phyloP scores from a whole-genome alignment of 2,329 filamentous ascomycete genomes.

The Xenoacremonium recifei region DNA sequence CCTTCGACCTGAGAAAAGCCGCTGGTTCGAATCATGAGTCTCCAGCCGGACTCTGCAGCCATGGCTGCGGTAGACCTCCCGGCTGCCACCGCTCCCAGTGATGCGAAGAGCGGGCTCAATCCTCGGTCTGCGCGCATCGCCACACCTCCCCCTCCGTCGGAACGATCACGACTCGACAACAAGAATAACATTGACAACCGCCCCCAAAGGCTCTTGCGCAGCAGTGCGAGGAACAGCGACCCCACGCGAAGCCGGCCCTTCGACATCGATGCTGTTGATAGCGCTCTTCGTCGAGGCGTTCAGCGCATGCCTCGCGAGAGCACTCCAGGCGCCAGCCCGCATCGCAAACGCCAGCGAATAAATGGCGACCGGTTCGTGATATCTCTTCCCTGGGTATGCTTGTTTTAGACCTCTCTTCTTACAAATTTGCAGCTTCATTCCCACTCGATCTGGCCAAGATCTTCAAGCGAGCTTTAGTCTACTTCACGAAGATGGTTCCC shows the following conservation, averaged over 20 bases:
- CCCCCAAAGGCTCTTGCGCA: constrained; percentile 33
- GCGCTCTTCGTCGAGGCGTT: constrained; percentile 51
- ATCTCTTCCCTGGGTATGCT: neutral
- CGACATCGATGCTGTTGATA: constrained; percentile 50
- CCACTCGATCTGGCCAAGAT: constrained; percentile 89
- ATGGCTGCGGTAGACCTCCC: constrained; percentile 29
- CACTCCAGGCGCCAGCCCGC: constrained; percentile 53
- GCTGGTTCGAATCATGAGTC: constrained; percentile 30
- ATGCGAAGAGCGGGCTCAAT: constrained; percentile 29
- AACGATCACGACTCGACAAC: constrained; percentile 42
- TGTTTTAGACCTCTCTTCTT: constrained; percentile 19
- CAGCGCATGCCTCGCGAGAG: constrained; percentile 50
- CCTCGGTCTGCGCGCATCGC: constrained; percentile 37
- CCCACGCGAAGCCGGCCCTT: constrained; percentile 36
- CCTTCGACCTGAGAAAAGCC: constrained; percentile 8
- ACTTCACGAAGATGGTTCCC: constrained; percentile 88
- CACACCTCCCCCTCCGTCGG: constrained; percentile 45
- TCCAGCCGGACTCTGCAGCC: constrained; percentile 28
- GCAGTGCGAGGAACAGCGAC: constrained; percentile 35
- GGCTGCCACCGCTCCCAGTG: constrained; percentile 28
- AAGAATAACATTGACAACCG: constrained; percentile 37
- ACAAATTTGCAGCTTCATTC: constrained; percentile 78
- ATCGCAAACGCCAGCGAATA: constrained; percentile 58
- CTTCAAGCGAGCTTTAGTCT: constrained; percentile 90
- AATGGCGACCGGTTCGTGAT: constrained; percentile 57